Evolutionary conservation across 768 basidiomycete genomes (phyloP), one percentile per base, ranked within the genome.

Genomic region (Artomyces pyxidatus): DNA sequence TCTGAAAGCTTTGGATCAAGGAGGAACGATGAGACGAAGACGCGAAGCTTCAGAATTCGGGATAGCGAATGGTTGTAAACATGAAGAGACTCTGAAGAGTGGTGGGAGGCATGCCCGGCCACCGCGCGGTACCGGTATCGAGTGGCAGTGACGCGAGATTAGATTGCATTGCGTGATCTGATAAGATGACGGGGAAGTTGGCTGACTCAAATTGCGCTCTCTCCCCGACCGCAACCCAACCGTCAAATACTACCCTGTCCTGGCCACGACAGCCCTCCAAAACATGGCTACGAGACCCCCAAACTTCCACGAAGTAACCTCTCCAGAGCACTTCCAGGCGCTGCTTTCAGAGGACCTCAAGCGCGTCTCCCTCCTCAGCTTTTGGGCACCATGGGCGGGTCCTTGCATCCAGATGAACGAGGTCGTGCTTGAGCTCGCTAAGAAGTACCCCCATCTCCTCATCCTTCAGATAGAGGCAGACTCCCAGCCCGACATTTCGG

Each of bases 361-460:
- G 17, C 73, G 88, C 19, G 76, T 95, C 21, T 93, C 93, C 4
- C 71, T 95, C 30, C 81, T 96, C 61, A 90, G 88, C 68, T 99
- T 97, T 65, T 94, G 92, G 87, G 89, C 94, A 37, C 71, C 80
- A 66, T 87, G 91, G 90, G 96, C 92, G 0, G 86, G 80, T 53
- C 92, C 93, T 35, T 98, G 94, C 72, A 75, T 75, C 58, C 76
- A 84, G 58, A 95, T 96, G 85, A 93, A 92, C 68, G 71, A 81
- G 38, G 79, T 93, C 27, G 78, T 87, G 16, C 51, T 60, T 8
- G 85, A 88, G 59, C 73, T 95, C 39, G 78, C 92, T 1, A 78
- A 75, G 53, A 85, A 87, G 62, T 76, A 90, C 60, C 71, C 80
- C 0, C 57, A 69, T 3, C 65, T 87, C 1, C 71, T 97, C 21